Base-by-base conservation (phyloP, 2,329 filamentous ascomycete genomes). In the Blastomyces emzantsi region DNA sequence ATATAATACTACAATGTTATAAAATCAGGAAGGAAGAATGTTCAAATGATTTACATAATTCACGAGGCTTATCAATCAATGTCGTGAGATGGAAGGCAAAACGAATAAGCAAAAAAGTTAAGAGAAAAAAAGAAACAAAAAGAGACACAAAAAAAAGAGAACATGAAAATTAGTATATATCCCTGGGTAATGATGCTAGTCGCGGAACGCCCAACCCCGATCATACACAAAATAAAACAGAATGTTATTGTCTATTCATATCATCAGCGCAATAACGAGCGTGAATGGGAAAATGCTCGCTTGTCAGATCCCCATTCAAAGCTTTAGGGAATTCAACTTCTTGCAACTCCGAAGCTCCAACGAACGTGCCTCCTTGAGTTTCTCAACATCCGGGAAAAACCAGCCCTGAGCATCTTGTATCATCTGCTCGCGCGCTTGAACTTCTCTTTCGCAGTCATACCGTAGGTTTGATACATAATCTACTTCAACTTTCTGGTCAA, bases 371-470 rank as follows among this genome's bases (percentile, higher is more conserved):
- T 85, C 76, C 66, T 87, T 84, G 85, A 96, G 85, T 80, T 91
- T 92, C 66, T 87, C 87, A 61, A 86, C 81, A 71, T 97, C 91
- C 63, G 87, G 85, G 74, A 86, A 92, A 72, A 96, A 91, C 89
- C 92, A 96, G 3, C 92, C 92, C 69, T 89, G 86, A 0, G 92
- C 92, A 58, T 90, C 87, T 67, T 96, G 86, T 66, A 87, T 80
- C 75, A 92, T 80, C 67, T 86, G 81, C 72, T 86, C 83, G 75
- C 87, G 83, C 61, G 83, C 79, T 58, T 83, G 77, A 66, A 85
- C 79, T 78, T 99, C 92, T 63, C 80, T 80, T 66, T 93, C 88
- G 77, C 94, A 99, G 71, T 88, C 82, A 64, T 82, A 80, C 59
- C 83, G 84, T 61, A 97, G 76, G 45, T 82, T 81, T 60, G 85